Evolutionary conservation across 2,329 filamentous ascomycete species (phyloP), one percentile per base, ranked within the genome.

Genomic region (Fusarium vanettenii): DNA sequence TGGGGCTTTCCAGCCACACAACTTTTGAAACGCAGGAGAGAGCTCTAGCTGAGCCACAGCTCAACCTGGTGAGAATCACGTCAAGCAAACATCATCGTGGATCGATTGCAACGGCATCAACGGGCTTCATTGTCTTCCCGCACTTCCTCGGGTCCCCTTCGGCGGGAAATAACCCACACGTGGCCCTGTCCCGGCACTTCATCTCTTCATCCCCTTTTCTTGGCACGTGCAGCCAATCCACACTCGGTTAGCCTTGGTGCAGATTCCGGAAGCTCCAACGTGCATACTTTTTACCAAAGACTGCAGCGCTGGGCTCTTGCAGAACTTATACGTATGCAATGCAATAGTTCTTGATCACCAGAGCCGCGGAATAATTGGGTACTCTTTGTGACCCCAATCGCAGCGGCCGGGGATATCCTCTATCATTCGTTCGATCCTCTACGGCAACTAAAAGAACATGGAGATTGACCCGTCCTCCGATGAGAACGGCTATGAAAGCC

Each of bases 401-500:
- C 14, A 27, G 14, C 22, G 8, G 14, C 45, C 22, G 11, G 45
- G 16, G 45, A 39, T 10, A n/a, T n/a, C 18, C 20, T 25, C 22
- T 3, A 10, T 27, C 20, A 25, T 31, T 20, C 29, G 13, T 29
- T 16, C 14, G 14, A n/a, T 31, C 33, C 31, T 45, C 20, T 33
- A 22, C 61, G 48, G 22, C 13, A 68, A 8, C 16, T 39, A 13
- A 33, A 9, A 16, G 13, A 35, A 31, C 59, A 45, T 48, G 16
- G 67, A 25, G 13, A 70, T 73, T 62, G 70, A 76, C 16, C 33
- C 43, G 8, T 76, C 71, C 13, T 76, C 73, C 0, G 75, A 78
- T 29, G 76, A 78, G 33, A 76, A 75, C 45, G 67, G 50, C 43
- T 78, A 76, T 41, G 72, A 76, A 59, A 78, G 76, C 60, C 64